Evolutionary conservation across 2,329 filamentous ascomycete species (phyloP).

Genomic region (Cercospora sojina): DNA sequence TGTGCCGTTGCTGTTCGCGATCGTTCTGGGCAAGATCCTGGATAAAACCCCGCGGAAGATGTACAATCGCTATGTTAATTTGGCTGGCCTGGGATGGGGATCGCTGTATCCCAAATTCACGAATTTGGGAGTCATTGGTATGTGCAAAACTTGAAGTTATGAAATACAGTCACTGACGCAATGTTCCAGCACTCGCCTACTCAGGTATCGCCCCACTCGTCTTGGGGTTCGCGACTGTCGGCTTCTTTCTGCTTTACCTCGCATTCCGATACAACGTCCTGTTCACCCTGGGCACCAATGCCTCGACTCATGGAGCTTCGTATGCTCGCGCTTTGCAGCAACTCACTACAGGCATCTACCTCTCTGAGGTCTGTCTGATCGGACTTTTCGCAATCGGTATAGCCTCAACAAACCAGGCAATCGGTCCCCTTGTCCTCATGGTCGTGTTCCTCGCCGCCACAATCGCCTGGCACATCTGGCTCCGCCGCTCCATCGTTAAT

Average conservation of each 20-base stretch:
- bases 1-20: constrained; percentile 32
- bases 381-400: constrained; percentile 47
- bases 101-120: constrained; percentile 45
- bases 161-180: not conserved
- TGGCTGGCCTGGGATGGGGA: constrained; percentile 45
- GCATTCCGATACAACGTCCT: constrained; percentile 51
- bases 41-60: constrained; percentile 47
- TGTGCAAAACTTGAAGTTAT: not conserved
- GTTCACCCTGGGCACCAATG: constrained; percentile 46
- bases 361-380: constrained; percentile 48
- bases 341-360: constrained; percentile 47
- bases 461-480: constrained; percentile 43
- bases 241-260: constrained; percentile 47
- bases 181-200: constrained; percentile 42
- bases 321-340: constrained; percentile 48
- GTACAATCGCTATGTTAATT: constrained; percentile 44
- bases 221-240: constrained; percentile 46
- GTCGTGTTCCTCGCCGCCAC: constrained; percentile 42
- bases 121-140: constrained; percentile 41
- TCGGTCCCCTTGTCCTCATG: constrained; percentile 46
- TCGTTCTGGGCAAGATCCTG: constrained; percentile 35
- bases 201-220: constrained; percentile 49
- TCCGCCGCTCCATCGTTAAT: constrained; percentile 37
- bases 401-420: constrained; percentile 32
- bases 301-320: constrained; percentile 46